Percentiles rank a stretch among this genome's conserved stretches.
phyloP scores from a whole-genome alignment of 345 rosid genomes.

The Murraya paniculata region DNA sequence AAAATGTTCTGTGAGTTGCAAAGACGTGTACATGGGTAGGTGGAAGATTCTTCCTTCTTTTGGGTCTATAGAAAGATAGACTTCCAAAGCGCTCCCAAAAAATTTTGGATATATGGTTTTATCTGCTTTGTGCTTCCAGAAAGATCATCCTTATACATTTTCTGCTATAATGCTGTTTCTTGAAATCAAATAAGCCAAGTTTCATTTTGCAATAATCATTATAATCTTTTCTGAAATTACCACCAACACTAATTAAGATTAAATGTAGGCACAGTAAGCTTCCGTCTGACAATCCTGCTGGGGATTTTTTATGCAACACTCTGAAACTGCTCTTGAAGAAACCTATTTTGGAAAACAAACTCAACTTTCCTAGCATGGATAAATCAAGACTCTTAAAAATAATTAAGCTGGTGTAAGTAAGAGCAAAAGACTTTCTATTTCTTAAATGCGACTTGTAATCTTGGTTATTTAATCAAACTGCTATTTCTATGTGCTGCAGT shows the following conservation, averaged over 20 bases:
- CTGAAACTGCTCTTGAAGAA: conserved; percentile 24
- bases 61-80: neutral
- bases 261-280: conserved; percentile 21
- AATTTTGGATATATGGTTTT: neutral
- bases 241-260: neutral
- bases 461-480: neutral
- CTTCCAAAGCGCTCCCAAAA: neutral
- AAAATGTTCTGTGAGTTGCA: conserved; percentile 64
- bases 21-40: conserved; percentile 5
- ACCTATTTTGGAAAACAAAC: conserved; percentile 32
- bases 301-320: conserved; percentile 16
- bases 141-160: neutral
- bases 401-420: conserved; percentile 29
- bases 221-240: conserved; percentile 38
- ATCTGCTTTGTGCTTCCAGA: neutral
- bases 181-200: neutral
- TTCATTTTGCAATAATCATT: conserved; percentile 22
- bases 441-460: neutral
- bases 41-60: neutral
- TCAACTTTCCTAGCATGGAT: conserved; percentile 29
- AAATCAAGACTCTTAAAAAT: conserved; percentile 33
- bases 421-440: neutral
- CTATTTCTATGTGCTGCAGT: conserved; percentile 25
- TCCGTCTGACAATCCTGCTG: neutral
- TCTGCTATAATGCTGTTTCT: neutral